A percentile compares a stretch with the other conserved stretches of the same genome.
These are phyloP conservation scores for Leccinum fuscescens DNA, from an alignment of 1,284 basidiomycete genomes.

Conservation along the genomic window DNA sequence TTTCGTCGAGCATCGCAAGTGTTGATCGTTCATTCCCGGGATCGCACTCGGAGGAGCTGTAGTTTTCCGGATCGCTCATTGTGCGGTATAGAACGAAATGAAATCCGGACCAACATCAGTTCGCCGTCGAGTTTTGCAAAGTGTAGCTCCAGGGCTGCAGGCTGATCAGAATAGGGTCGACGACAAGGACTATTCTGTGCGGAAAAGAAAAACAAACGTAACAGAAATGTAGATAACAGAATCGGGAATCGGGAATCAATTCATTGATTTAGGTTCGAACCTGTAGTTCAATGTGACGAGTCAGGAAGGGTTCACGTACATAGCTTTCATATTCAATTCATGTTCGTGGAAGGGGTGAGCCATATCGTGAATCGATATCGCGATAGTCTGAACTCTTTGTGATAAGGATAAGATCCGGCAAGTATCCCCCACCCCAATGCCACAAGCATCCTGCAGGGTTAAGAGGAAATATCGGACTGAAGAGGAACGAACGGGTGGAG, in stretches of 20 bases:
- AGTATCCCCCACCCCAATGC: neutral
- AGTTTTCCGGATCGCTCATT: constrained; percentile 66
- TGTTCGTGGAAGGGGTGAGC: constrained; percentile 56
- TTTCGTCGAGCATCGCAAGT: constrained; percentile 69
- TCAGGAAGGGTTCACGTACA: constrained; percentile 40
- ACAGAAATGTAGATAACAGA: constrained; percentile 1
- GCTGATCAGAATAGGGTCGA: constrained; percentile 70
- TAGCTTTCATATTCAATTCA: constrained; percentile 60
- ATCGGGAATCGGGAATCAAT: neutral
- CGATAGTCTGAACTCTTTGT: constrained; percentile 62
- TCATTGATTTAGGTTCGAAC: constrained; percentile 1
- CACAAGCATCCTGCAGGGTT: neutral
- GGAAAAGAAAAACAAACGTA: constrained; percentile 3
- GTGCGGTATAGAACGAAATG: constrained; percentile 42
- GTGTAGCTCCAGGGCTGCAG: neutral
- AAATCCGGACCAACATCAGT: constrained; percentile 1
- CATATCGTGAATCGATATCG: constrained; percentile 70
- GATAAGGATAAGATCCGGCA: constrained; percentile 14
- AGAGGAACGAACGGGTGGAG: neutral
- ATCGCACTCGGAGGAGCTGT: constrained; percentile 54
- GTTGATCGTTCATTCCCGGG: constrained; percentile 66
- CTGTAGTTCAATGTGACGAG: constrained; percentile 15
- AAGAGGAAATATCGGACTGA: neutral
- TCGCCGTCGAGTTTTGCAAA: neutral
- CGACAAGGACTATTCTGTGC: constrained; percentile 71